Percentiles rank a stretch among this genome's conserved stretches.
phyloP scores from a whole-genome alignment of 2,329 filamentous ascomycete genomes.

The Colletotrichum scovillei region DNA sequence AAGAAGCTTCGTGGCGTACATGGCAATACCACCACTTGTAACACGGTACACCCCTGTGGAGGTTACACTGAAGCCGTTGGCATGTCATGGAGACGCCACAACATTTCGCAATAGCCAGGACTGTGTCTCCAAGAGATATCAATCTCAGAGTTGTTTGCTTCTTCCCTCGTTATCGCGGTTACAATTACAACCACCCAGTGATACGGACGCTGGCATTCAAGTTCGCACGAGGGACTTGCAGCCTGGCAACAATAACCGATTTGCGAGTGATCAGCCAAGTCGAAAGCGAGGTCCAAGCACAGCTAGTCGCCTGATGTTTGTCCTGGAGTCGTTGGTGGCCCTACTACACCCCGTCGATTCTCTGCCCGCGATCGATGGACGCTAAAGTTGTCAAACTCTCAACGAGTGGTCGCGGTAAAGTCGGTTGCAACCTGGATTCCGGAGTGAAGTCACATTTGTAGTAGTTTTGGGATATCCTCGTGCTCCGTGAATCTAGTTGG shows the following conservation, averaged over 20 bases:
- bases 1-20: background rate
- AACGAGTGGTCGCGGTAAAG: too few relatives aligned
- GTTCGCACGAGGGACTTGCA: too few relatives aligned
- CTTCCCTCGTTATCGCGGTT: background rate
- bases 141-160: background rate
- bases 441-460: too few relatives aligned
- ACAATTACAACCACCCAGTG: background rate
- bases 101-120: too few relatives aligned
- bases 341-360: background rate
- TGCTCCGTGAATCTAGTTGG: too few relatives aligned
- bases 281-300: background rate
- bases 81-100: background rate
- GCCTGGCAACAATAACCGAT: background rate
- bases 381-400: too few relatives aligned
- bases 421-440: too few relatives aligned
- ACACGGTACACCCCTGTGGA: background rate
- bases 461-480: too few relatives aligned
- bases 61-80: background rate
- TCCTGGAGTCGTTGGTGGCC: background rate
- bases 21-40: conserved; percentile 7
- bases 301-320: background rate
- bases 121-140: background rate
- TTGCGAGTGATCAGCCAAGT: background rate
- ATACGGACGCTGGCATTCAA: background rate
- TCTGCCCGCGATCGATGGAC: background rate